Conservation (phyloP, 2,329 filamentous ascomycete genomes). For the Fusarium euwallaceae region DNA sequence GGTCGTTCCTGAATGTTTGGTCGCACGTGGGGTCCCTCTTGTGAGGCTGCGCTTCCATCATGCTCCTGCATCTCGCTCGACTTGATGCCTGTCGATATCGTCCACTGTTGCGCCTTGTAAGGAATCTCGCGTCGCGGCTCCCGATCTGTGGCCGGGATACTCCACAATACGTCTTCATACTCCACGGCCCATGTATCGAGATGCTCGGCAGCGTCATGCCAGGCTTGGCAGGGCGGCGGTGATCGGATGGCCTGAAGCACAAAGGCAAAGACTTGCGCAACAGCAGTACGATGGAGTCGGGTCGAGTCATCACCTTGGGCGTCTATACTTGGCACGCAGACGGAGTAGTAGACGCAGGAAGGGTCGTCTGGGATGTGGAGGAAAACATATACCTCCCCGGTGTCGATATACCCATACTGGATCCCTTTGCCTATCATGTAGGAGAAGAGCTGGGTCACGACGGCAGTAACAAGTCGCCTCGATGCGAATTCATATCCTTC, state of each 20-base stretch:
- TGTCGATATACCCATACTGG: constrained; percentile 53
- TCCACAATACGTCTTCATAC: constrained; percentile 47
- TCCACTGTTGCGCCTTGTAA: constrained; percentile 47
- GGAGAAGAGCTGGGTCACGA: constrained; percentile 57
- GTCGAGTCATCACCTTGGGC: constrained; percentile 50
- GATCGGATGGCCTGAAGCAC: constrained; percentile 50
- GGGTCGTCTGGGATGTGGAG: constrained; percentile 52
- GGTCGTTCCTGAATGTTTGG: constrained; percentile 34
- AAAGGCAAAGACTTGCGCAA: constrained; percentile 56
- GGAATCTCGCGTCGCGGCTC: constrained; percentile 18
- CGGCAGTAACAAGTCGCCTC: constrained; percentile 50
- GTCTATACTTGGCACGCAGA: constrained; percentile 52
- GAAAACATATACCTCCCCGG: constrained; percentile 52
- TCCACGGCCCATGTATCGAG: constrained; percentile 53
- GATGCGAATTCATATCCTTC: constrained; percentile 48
- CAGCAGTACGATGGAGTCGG: constrained; percentile 53
- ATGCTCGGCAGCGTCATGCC: constrained; percentile 46
- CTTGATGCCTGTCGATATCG: background rate
- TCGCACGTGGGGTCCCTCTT: too few relatives aligned
- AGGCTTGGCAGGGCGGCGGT: constrained; percentile 46
- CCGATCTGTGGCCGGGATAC: constrained; percentile 40
- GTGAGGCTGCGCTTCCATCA: too few relatives aligned
- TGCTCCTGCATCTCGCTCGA: too few relatives aligned
- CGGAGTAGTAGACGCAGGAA: constrained; percentile 49
- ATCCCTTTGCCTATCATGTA: constrained; percentile 55